These are phyloP conservation scores for Xylaria sp. DNA, from an alignment of 2,329 filamentous ascomycete species.

Conservation along the genomic window DNA sequence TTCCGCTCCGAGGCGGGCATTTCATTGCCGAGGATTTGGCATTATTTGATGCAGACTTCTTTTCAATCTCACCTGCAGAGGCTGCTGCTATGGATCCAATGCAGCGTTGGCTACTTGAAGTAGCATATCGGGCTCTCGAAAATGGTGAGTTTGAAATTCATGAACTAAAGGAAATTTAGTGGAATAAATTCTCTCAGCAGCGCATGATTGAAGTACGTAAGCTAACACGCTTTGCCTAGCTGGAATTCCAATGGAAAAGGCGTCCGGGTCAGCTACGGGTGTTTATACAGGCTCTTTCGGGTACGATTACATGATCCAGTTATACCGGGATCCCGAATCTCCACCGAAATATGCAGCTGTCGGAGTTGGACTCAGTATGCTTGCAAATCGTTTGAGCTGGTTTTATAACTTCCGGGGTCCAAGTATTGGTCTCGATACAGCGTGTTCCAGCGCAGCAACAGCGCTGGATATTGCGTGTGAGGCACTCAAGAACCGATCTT, in stretches of 20 bases:
- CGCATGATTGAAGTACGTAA: not conserved
- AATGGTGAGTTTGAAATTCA: not conserved
- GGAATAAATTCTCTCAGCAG: too few species aligned
- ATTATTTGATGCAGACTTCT: slow-evolving; percentile 27
- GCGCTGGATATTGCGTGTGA: slow-evolving; percentile 43
- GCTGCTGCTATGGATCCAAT: slow-evolving; percentile 20
- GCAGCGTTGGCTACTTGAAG: slow-evolving; percentile 22
- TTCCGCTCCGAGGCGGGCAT: slow-evolving; percentile 10
- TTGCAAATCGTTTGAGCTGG: slow-evolving; percentile 39
- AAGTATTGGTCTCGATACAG: slow-evolving; percentile 42
- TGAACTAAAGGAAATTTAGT: too few species aligned
- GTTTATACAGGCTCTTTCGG: slow-evolving; percentile 19
- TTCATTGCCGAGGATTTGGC: slow-evolving; percentile 21
- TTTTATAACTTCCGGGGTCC: slow-evolving; percentile 41
- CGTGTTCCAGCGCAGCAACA: slow-evolving; percentile 42
- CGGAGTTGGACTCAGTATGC: slow-evolving; percentile 17
- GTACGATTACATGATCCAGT: slow-evolving; percentile 5
- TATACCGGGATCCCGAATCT: not conserved
- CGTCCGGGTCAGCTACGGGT: slow-evolving; percentile 8
- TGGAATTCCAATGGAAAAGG: slow-evolving; percentile 11
- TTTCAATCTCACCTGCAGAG: slow-evolving; percentile 19
- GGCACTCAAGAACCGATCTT: slow-evolving; percentile 5
- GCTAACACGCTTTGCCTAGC: not conserved
- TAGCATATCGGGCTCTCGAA: slow-evolving; percentile 22
- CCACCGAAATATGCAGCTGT: not conserved